A percentile compares a stretch with the other conserved stretches of the same genome.
Conservation (phyloP, 768 basidiomycete genomes). For the Pleurotus pulmonarius region DNA sequence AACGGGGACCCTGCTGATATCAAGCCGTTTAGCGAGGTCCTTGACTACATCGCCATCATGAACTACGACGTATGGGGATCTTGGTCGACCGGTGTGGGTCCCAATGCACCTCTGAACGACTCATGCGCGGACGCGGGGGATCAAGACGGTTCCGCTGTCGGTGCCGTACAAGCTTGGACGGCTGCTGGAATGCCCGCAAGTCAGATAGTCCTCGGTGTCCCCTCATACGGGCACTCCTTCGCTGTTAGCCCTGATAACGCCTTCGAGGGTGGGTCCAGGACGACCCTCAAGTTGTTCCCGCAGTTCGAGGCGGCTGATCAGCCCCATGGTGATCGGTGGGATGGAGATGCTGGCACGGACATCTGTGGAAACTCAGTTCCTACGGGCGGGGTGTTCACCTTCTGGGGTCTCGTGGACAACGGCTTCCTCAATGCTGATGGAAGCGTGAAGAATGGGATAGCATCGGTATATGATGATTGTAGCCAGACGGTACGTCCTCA, state of each 20-base stretch:
- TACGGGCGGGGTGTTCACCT: constrained; percentile 57
- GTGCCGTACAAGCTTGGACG: constrained; percentile 73
- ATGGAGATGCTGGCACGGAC: constrained; percentile 43
- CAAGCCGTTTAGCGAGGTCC: constrained; percentile 53
- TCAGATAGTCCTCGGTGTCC: constrained; percentile 78
- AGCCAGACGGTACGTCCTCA: constrained; percentile 60
- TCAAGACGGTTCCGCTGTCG: constrained; percentile 72
- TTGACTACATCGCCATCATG: constrained; percentile 46
- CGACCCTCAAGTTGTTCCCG: constrained; percentile 44
- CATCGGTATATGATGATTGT: constrained; percentile 58
- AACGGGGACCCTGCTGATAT: constrained; percentile 58
- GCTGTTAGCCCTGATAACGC: constrained; percentile 33
- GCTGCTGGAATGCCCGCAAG: constrained; percentile 70
- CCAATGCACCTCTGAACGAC: constrained; percentile 83
- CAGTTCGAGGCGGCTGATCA: constrained; percentile 40
- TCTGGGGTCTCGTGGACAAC: constrained; percentile 55
- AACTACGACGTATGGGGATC: constrained; percentile 53
- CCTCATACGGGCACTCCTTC: constrained; percentile 82
- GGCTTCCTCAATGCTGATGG: constrained; percentile 52
- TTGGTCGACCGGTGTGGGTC: constrained; percentile 56
- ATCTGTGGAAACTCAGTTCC: constrained; percentile 52
- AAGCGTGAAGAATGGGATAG: constrained; percentile 38
- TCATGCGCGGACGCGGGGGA: constrained; percentile 57
- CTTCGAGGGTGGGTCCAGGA: constrained; percentile 22
- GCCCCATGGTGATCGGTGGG: constrained; percentile 56